Base-by-base conservation (phyloP, 805 yeast genomes). In the Candida silvicultrix region DNA sequence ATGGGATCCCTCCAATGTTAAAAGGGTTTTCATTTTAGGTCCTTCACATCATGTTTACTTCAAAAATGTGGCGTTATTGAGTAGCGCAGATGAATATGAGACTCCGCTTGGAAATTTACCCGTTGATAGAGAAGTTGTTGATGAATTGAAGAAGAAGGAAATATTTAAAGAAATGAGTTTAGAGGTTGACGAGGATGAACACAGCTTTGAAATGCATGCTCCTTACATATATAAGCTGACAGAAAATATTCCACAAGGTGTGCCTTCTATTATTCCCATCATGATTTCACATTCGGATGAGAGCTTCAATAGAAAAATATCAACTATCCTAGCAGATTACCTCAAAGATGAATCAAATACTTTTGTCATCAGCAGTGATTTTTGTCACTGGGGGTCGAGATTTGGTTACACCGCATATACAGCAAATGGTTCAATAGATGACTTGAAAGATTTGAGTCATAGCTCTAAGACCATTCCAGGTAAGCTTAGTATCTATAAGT, bases 1-100 rank as follows among this genome's bases (percentile, higher is more conserved):
- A 0, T 77, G 92, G 75, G 95, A 87, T 57, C 62, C 80, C 1
- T 53, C 73, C 1, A 67, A 67, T 10, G 73, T 73, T 68, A 74
- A 79, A 53, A 70, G 92, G 18, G 77, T 94, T 1, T 86, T 94
- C 53, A 69, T 94, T 1, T 62, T 94, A 60, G 97, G 98, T 0
- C 99, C 99, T 0, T 85, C 96, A 0, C 99, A 94, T 61, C 95
- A 87, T 63, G 83, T 85, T 9, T 90, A 84, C 60, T 88, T 85
- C 67, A 70, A 70, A 46, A 82, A 83, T 23, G 70, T 72, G 23
- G 85, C 78, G 1, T 64, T 78, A 47, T 55, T 83, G 1, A 72
- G 85, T 2, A 63, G 63, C 2, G 89, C 71, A 58, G 70, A 68
- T 14, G 53, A 49, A 9, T 82, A 88, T 57, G 84, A 76, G 28